Evolutionary conservation across 805 yeast genomes (phyloP), one percentile per base, ranked within the genome.

Genomic region (Wickerhamomyces queroliae): DNA sequence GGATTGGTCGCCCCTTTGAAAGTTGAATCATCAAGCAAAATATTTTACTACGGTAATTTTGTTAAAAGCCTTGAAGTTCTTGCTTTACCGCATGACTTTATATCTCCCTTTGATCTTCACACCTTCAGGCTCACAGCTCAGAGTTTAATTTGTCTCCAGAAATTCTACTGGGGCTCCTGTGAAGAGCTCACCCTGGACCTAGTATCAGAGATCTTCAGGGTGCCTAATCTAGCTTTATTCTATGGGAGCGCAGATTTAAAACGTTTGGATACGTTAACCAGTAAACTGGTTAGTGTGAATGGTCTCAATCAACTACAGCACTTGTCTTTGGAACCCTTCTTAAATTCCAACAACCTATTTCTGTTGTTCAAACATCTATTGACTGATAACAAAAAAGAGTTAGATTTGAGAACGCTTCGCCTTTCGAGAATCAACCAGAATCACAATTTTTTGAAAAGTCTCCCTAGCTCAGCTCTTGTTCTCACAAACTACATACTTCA

Each of bases 31-130:
- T 37, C 39, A 5, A 20, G 21, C 2, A 24, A n/a, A 7, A 33
- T 12, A 2, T 20, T 24, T 13, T 18, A 27, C 1, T 52, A 50
- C 29, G 46, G 55, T 1, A 11, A 23, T 4, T 40, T 50, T 12
- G 52, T 66, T 4, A 47, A 48, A 31, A 45, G 49, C 13, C 46
- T 72, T 18, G 62, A 57, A 34, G 59, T 68, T 36, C 49, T 63
- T 2, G 51, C 54, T 19, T 46, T 72, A 5, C 77, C 76, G 0
- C 72, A 69, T 43, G 66, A 70, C 19, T 58, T 69, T 21, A 41
- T 41, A 25, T 62, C 64, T 31, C 53, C 62, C 1, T 57, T 58
- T 41, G 70, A 69, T 35, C 44, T 50, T 7, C 41, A 52, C 22
- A 59, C 58, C 5, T 50, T 64, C 30, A 52, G 56, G 20, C 46